phyloP scores from a whole-genome alignment of 202 grass and related monocot genomes.

The Schoenoplectus triqueter region DNA sequence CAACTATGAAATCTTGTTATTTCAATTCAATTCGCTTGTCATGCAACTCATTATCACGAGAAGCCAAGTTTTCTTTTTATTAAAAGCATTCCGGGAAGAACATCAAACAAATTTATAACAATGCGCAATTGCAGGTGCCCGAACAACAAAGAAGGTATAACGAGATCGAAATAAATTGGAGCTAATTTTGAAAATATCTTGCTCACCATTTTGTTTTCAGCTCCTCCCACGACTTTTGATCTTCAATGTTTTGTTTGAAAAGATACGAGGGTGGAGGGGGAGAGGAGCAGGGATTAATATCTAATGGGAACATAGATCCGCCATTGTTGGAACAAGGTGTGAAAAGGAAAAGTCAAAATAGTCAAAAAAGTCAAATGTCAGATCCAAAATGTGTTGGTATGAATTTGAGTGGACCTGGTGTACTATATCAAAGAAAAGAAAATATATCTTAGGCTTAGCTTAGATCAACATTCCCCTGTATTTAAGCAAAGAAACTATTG shows the following conservation, averaged over 20 bases:
- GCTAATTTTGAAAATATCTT: background rate
- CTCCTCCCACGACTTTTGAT: background rate
- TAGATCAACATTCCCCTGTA: no score
- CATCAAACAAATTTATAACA: no score
- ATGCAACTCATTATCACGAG: no score
- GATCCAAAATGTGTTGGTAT: background rate
- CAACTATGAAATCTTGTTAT: no score
- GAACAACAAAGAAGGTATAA: background rate
- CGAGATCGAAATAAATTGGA: background rate
- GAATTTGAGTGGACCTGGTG: slow-evolving; percentile 14
- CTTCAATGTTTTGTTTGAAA: background rate
- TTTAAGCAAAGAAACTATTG: no score
- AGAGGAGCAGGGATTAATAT: background rate
- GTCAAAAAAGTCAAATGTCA: slow-evolving; percentile 24
- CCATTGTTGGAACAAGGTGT: slow-evolving; percentile 31
- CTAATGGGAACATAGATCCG: slow-evolving; percentile 27
- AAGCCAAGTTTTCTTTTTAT: no score
- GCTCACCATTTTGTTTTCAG: slow-evolving; percentile 3
- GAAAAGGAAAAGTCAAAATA: slow-evolving; percentile 6
- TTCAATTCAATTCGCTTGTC: no score
- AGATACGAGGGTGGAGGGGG: background rate
- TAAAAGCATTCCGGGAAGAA: no score
- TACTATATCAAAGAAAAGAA: background rate
- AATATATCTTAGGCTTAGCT: background rate
- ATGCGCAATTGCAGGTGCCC: no score